Evolutionary conservation across 2,329 filamentous ascomycete genomes (phyloP).

Genomic region (Tolypocladium amazonense): DNA sequence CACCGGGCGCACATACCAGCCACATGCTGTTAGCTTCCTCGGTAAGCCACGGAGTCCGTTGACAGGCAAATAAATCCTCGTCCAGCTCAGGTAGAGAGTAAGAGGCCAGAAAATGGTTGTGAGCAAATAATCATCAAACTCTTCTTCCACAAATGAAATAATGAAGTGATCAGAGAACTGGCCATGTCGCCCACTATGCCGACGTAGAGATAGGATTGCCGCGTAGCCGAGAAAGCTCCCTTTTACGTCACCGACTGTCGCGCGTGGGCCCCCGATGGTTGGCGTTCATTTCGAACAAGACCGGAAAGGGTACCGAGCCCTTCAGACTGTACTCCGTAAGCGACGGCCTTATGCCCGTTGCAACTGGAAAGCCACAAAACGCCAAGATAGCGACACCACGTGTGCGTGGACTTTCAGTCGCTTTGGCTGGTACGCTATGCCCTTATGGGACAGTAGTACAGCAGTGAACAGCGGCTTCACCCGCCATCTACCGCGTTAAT

Average conservation of each 20-base stretch:
- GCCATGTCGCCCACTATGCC: too few relatives aligned
- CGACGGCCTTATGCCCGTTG: background rate
- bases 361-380: background rate
- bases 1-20: background rate
- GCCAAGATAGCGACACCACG: background rate
- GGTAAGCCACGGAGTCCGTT: too few relatives aligned
- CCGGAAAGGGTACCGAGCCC: background rate
- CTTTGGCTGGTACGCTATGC: background rate
- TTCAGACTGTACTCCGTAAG: background rate
- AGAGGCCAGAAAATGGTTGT: too few relatives aligned
- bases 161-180: too few relatives aligned
- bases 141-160: too few relatives aligned
- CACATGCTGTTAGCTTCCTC: background rate
- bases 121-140: too few relatives aligned
- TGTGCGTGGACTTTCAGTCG: background rate
- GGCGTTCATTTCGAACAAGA: background rate
- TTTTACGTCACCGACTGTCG: background rate
- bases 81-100: too few relatives aligned
- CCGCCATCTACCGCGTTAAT: background rate
- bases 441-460: background rate
- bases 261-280: too few relatives aligned
- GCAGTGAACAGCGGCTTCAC: background rate
- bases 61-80: too few relatives aligned
- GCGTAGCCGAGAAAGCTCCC: background rate
- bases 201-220: too few relatives aligned